Conservation (phyloP, 345 rosid species). For the Alliaria petiolata region DNA sequence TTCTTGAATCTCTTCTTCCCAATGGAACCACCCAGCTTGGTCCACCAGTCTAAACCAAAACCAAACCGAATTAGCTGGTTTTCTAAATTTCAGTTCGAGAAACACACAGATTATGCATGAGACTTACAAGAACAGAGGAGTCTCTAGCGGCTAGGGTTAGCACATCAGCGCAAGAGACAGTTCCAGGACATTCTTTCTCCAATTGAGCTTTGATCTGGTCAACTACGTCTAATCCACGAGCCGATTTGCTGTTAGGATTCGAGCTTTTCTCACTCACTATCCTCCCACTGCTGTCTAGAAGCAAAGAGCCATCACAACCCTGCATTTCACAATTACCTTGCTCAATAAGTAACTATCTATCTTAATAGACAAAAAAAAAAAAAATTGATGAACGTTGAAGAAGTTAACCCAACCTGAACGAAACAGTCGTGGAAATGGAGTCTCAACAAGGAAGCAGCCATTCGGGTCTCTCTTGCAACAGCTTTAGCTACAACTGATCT, state of each 20-base stretch:
- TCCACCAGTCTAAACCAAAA: slow-evolving; percentile 62
- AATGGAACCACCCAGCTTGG: slow-evolving; percentile 83
- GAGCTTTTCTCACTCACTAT: slow-evolving; percentile 73
- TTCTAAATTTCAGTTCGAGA: background rate
- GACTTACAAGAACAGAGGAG: slow-evolving; percentile 76
- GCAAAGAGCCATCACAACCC: slow-evolving; percentile 90
- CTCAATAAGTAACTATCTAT: background rate
- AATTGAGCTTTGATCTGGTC: slow-evolving; percentile 74
- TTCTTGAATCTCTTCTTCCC: slow-evolving; percentile 76
- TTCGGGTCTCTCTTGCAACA: slow-evolving; percentile 55
- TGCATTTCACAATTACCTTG: slow-evolving; percentile 25
- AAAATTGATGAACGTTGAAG: background rate
- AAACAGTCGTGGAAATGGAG: slow-evolving; percentile 91
- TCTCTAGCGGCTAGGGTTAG: slow-evolving; percentile 85
- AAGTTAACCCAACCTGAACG: slow-evolving; percentile 51
- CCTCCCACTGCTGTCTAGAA: slow-evolving; percentile 63
- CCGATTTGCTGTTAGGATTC: slow-evolving; percentile 68
- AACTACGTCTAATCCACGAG: slow-evolving; percentile 77
- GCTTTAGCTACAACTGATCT: slow-evolving; percentile 56
- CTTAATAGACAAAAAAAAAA: background rate
- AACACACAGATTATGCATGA: background rate
- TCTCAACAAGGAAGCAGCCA: slow-evolving; percentile 83
- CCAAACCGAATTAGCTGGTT: background rate
- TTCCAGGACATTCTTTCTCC: slow-evolving; percentile 72
- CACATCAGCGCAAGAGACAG: slow-evolving; percentile 84